phyloP scores from a whole-genome alignment of 2,329 filamentous ascomycete genomes.

The Alternaria sp. region DNA sequence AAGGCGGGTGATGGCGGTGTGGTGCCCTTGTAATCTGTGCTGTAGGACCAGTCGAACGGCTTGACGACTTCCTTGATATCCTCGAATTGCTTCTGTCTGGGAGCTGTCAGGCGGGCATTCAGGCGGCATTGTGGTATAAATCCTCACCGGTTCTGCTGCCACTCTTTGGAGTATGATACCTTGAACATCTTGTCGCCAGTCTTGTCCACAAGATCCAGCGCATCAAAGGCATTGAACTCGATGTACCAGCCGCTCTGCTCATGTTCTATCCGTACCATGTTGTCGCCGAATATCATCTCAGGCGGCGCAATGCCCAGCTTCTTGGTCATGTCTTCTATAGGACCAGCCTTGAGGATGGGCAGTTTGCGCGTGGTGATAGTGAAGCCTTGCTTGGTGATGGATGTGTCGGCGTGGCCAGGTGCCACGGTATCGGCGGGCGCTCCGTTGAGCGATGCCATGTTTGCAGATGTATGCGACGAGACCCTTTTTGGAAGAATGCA shows the following conservation, averaged over 20 bases:
- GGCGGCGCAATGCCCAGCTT: constrained; percentile 86
- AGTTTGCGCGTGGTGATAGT: constrained; percentile 85
- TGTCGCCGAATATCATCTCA: constrained; percentile 99
- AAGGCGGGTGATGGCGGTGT: constrained; percentile 55
- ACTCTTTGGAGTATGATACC: constrained; percentile 90
- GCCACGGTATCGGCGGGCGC: constrained; percentile 45
- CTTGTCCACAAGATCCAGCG: constrained; percentile 92
- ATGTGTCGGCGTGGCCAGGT: constrained; percentile 46
- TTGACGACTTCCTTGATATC: constrained; percentile 94
- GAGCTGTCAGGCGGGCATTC: constrained; percentile 15
- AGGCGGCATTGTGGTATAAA: background rate
- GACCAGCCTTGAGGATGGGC: constrained; percentile 90
- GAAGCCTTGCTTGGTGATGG: constrained; percentile 64
- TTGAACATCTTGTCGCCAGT: constrained; percentile 90
- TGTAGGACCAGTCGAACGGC: constrained; percentile 99
- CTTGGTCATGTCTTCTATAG: constrained; percentile 85
- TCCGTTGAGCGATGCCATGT: constrained; percentile 43
- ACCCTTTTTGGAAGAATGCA: background rate
- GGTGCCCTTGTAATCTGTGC: constrained; percentile 84
- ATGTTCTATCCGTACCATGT: constrained; percentile 80
- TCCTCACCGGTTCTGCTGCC: constrained; percentile 72
- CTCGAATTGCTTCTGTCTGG: constrained; percentile 78
- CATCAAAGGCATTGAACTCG: constrained; percentile 84
- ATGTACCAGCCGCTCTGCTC: constrained; percentile 78
- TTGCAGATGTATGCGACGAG: background rate